Conservation (phyloP, 139 green algal species). For the Chlorella sp. region DNA sequence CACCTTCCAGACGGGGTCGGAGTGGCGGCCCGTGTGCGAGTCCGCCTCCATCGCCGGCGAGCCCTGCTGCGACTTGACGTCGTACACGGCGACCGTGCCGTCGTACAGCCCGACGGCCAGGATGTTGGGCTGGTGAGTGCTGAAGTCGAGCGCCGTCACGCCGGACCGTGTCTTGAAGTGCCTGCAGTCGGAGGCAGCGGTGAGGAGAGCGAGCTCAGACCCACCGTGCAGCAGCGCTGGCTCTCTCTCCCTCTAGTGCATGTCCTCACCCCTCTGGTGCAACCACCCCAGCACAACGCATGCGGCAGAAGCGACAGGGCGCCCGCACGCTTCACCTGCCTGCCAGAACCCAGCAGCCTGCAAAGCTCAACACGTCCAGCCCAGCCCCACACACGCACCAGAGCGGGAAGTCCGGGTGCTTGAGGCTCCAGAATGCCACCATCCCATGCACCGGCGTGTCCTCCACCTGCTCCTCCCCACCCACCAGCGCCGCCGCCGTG, state of each 20-base stretch:
- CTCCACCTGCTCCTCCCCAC: neutral
- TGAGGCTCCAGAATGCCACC: slow-evolving; percentile 77
- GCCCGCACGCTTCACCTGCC: no score
- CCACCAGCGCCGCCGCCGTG: neutral
- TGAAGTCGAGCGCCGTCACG: slow-evolving; percentile 72
- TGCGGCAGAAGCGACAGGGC: no score
- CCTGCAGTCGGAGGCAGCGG: no score
- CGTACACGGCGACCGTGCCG: slow-evolving; percentile 71
- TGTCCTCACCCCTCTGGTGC: no score
- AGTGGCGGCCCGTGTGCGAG: slow-evolving; percentile 56
- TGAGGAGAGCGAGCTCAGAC: no score
- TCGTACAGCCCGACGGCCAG: slow-evolving; percentile 86
- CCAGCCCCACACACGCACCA: no score
- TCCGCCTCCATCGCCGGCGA: slow-evolving; percentile 49
- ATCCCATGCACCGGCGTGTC: neutral
- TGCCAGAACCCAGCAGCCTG: no score
- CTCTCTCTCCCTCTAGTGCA: neutral
- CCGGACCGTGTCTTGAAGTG: slow-evolving; percentile 38
- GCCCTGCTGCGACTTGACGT: slow-evolving; percentile 48
- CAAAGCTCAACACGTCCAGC: no score
- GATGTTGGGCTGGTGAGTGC: slow-evolving; percentile 49
- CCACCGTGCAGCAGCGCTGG: neutral
- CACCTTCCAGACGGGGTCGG: slow-evolving; percentile 72
- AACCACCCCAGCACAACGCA: no score
- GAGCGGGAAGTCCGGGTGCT: slow-evolving; percentile 70